phyloP scores from a whole-genome alignment of 495 filamentous ascomycete species.

The Cudoniella acicularis region DNA sequence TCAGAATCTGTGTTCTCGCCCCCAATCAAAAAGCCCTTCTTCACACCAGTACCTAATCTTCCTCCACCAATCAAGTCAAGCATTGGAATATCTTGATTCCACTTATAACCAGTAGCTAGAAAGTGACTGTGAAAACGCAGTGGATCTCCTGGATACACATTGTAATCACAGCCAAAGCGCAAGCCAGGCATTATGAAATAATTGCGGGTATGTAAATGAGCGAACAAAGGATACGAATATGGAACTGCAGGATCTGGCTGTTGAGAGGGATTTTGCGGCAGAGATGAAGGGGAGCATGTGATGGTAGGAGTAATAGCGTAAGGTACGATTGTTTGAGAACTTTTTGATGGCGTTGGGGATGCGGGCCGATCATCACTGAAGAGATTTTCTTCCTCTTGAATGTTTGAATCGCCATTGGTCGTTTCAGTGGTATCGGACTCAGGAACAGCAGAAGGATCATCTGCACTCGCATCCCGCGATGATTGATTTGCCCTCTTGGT shows the following conservation, averaged over 20 bases:
- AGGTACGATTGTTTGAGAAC: slow-evolving; percentile 9
- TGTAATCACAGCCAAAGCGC: slow-evolving; percentile 90
- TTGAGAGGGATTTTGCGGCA: slow-evolving; percentile 20
- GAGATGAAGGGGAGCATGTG: slow-evolving; percentile 13
- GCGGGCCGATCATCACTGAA: slow-evolving; percentile 17
- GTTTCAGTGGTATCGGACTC: slow-evolving; percentile 15
- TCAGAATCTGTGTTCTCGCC: slow-evolving; percentile 40
- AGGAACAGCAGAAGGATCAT: slow-evolving; percentile 16
- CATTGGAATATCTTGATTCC: slow-evolving; percentile 82
- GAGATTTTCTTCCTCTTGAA: slow-evolving; percentile 11
- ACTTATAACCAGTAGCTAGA: slow-evolving; percentile 68
- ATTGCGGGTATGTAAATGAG: slow-evolving; percentile 68
- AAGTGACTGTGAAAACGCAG: slow-evolving; percentile 95
- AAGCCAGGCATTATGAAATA: slow-evolving; percentile 91
- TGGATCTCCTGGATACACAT: slow-evolving; percentile 92
- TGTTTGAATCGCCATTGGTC: slow-evolving; percentile 31
- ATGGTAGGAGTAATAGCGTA: slow-evolving; percentile 24
- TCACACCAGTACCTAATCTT: slow-evolving; percentile 86
- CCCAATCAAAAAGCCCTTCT: slow-evolving; percentile 90
- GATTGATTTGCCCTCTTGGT: slow-evolving; percentile 4
- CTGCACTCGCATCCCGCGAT: background rate
- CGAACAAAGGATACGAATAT: slow-evolving; percentile 48
- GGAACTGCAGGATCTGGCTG: slow-evolving; percentile 32
- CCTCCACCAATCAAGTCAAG: slow-evolving; percentile 83
- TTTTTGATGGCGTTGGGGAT: slow-evolving; percentile 9